Evolutionary conservation across 1,284 basidiomycete genomes (phyloP).

Genomic region (Microbotryum silenes-acaulis): DNA sequence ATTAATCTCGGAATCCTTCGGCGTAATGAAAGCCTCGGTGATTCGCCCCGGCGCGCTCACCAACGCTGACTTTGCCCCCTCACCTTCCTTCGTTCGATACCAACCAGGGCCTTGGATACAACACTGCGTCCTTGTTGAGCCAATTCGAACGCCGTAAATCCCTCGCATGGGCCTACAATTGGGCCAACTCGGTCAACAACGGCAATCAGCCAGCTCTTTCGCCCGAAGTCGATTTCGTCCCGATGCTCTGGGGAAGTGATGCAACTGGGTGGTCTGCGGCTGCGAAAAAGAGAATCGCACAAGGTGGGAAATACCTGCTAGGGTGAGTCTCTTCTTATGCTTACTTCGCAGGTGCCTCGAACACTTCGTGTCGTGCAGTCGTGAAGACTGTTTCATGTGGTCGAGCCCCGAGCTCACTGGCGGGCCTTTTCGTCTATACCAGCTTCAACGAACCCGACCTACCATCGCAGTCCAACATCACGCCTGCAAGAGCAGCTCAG

Average conservation of each 20-base stretch:
- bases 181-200: not conserved
- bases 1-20: no score
- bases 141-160: not conserved
- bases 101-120: slow-evolving; percentile 7
- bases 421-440: not conserved
- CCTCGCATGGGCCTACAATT: slow-evolving; percentile 10
- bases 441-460: slow-evolving; percentile 31
- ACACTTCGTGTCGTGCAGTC: not conserved
- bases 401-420: not conserved
- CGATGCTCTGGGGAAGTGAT: slow-evolving; percentile 5
- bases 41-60: no score
- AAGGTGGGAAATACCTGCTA: not conserved
- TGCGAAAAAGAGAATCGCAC: not conserved
- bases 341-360: not conserved
- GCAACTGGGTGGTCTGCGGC: not conserved
- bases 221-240: slow-evolving; percentile 2
- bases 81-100: no score
- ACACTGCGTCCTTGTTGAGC: not conserved
- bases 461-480: slow-evolving; percentile 21
- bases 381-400: not conserved
- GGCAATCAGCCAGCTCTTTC: not conserved
- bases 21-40: no score
- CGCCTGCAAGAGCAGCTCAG: slow-evolving; percentile 8
- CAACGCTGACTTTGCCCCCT: no score
- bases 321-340: not conserved